These are phyloP conservation scores for Cutaneotrichosporon mucoides DNA, from an alignment of 1,284 basidiomycete genomes.

Conservation along the genomic window DNA sequence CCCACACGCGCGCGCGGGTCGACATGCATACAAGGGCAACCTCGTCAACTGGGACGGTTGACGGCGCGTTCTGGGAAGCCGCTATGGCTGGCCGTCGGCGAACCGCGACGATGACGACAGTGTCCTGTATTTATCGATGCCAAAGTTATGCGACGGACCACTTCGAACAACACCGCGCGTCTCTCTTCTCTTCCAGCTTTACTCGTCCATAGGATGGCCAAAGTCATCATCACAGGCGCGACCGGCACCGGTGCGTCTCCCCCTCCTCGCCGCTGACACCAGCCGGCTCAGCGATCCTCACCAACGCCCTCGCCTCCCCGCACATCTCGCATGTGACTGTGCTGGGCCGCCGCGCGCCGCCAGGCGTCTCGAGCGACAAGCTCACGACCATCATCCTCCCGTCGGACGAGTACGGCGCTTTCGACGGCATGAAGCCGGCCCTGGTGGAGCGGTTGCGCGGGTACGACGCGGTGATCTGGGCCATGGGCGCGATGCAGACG, in stretches of 20 bases:
- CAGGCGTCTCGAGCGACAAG: constrained; percentile 12
- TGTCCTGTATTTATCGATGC: no score
- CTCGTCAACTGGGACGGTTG: no score
- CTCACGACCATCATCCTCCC: constrained; percentile 25
- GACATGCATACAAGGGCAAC: no score
- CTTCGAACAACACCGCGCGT: no score
- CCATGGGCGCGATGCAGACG: constrained; percentile 23
- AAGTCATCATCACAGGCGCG: not conserved
- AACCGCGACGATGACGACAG: no score
- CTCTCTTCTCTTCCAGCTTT: no score
- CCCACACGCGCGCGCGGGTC: no score
- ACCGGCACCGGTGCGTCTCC: not conserved
- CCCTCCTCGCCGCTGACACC: no score
- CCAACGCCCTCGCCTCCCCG: constrained; percentile 26
- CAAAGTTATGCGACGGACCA: no score
- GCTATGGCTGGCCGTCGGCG: no score
- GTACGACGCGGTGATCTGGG: constrained; percentile 26
- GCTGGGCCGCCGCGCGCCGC: constrained; percentile 25
- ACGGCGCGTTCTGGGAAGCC: no score
- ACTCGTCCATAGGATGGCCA: no score
- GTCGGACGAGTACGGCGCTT: constrained; percentile 23
- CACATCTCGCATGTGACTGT: constrained; percentile 24
- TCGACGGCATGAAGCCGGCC: constrained; percentile 18
- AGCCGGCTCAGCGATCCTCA: constrained; percentile 29
- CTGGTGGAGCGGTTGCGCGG: constrained; percentile 19